Evolutionary conservation across 345 rosid genomes (phyloP), one percentile per base, ranked within the genome.

Genomic region (Hypericum androsaemum): DNA sequence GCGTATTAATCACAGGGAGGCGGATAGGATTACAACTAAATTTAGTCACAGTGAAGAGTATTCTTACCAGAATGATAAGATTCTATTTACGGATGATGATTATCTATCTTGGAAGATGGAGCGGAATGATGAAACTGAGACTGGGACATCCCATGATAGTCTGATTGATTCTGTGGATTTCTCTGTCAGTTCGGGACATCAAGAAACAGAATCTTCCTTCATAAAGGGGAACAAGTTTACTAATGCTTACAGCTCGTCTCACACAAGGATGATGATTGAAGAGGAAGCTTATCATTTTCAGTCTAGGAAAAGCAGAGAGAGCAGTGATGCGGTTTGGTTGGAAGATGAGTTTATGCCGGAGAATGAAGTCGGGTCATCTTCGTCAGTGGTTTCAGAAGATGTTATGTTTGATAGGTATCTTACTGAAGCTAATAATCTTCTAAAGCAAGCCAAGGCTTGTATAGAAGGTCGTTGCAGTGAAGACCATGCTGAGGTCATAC

Each of bases 371-470:
- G 41, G 43, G 61, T 59, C 74, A 0, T 56, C 75, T 50, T 62
- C 72, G 41, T 75, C 86, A 36, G 43, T 37, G 39, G 52, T 80
- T 47, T 56, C 72, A 2, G 79, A 74, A 55, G 90, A 80, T 64
- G 52, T 70, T 44, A 47, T 61, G 39, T 80, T 83, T 53, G 71
- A 76, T 48, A 71, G 68, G 59, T 71, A 76, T 59, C 79, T 83
- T 48, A 64, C 59, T 7, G 80, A 78, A 64, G 84, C 86, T 52
- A 78, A 66, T 64, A 47, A 45, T 48, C 82, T 76, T 50, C 65
- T 80, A 51, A 76, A 69, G 63, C 76, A 69, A 60, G 82, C 90
- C 47, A 74, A 69, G 60, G 76, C 71, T 46, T 62, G 35, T 62
- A 62, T 71, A 52, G 52, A 60, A 62, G 64, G 69, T 15, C 45